phyloP scores from a whole-genome alignment of 176 grass and related monocot genomes.

The Stipa capillata region DNA sequence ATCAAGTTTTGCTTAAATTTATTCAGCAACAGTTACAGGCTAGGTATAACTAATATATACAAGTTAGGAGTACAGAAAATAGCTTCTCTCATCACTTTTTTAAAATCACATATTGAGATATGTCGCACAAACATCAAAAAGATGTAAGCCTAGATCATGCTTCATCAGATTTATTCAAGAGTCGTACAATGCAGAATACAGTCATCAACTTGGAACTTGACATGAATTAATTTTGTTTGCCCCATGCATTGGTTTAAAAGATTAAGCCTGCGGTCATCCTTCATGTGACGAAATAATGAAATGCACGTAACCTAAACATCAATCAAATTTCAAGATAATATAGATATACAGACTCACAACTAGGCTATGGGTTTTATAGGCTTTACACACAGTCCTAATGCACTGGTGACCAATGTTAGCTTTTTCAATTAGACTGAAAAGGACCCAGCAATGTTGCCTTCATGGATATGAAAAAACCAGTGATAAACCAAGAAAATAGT shows the following conservation, averaged over 20 bases:
- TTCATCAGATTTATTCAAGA: neutral
- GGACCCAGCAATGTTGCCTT: neutral
- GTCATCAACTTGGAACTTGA: neutral
- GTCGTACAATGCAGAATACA: neutral
- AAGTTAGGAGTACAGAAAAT: neutral
- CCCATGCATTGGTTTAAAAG: neutral
- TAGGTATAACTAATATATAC: neutral
- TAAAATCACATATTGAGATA: neutral
- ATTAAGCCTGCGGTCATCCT: neutral
- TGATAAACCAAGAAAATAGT: slow-evolving; percentile 3
- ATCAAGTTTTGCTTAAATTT: neutral
- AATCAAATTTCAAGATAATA: neutral
- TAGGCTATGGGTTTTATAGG: slow-evolving; percentile 3
- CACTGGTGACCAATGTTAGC: neutral
- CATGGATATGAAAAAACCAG: neutral
- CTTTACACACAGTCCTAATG: neutral
- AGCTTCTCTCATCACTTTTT: neutral
- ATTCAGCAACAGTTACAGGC: neutral
- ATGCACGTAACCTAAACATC: neutral
- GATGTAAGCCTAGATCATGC: neutral
- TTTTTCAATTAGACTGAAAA: neutral
- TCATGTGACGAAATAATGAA: neutral
- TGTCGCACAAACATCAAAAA: neutral
- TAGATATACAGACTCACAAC: neutral
- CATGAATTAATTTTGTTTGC: neutral